Conservation (phyloP, 2,329 filamentous ascomycete species). For the Talaromyces pinophilus region DNA sequence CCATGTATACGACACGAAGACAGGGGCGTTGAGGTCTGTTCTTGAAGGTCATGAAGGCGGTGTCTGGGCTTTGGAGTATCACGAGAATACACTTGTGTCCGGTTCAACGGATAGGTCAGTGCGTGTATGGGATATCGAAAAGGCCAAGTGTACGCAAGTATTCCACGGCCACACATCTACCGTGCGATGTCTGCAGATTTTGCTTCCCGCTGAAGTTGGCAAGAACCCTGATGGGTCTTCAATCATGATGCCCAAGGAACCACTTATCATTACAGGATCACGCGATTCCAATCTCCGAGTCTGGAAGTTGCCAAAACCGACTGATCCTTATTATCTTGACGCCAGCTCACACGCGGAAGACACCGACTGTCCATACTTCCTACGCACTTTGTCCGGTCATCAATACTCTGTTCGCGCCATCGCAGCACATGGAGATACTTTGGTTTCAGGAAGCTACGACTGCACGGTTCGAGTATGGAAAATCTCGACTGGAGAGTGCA, state of each 20-base stretch:
- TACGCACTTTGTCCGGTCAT: conserved; percentile 82
- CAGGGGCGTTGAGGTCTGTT: conserved; percentile 77
- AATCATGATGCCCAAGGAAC: conserved; percentile 90
- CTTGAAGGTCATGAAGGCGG: conserved; percentile 94
- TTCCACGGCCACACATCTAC: conserved; percentile 98
- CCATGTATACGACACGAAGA: conserved; percentile 97
- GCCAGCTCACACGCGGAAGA: conserved; percentile 72
- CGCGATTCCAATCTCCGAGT: conserved; percentile 91
- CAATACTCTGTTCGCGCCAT: conserved; percentile 94
- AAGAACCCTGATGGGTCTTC: conserved; percentile 69
- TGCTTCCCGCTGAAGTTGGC: conserved; percentile 80
- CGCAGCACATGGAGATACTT: conserved; percentile 86
- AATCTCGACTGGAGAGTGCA: conserved; percentile 87
- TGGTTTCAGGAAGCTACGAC: conserved; percentile 98
- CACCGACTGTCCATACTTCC: conserved; percentile 89
- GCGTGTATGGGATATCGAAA: conserved; percentile 99
- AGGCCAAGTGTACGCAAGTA: conserved; percentile 86
- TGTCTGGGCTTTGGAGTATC: conserved; percentile 95
- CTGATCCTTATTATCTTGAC: conserved; percentile 72
- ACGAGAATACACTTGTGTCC: conserved; percentile 91
- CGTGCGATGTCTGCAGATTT: conserved; percentile 90
- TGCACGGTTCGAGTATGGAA: conserved; percentile 94
- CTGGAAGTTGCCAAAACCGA: conserved; percentile 85
- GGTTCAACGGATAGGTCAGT: conserved; percentile 95
- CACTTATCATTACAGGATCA: conserved; percentile 94